Evolutionary conservation across 2,329 filamentous ascomycete species (phyloP).

Genomic region (Simplicillium aogashimaense): DNA sequence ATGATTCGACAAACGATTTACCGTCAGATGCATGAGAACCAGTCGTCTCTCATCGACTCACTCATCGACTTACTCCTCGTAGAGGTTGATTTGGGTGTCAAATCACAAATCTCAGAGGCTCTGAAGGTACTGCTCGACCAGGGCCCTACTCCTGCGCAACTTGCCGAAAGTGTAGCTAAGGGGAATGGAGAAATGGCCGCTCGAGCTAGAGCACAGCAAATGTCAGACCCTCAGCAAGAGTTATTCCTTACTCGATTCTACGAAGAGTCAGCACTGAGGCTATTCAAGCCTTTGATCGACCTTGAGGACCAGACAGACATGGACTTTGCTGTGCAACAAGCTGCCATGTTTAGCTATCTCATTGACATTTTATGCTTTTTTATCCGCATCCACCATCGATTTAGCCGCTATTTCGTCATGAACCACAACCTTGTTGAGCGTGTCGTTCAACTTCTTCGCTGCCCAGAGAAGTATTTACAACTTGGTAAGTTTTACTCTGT

Average conservation of each 20-base stretch:
- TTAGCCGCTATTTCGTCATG: conserved; percentile 82
- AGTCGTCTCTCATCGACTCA: conserved; percentile 78
- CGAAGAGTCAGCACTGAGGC: conserved; percentile 69
- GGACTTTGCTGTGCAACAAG: conserved; percentile 70
- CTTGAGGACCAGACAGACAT: conserved; percentile 61
- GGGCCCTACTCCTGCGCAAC: conserved; percentile 31
- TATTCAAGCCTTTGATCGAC: conserved; percentile 80
- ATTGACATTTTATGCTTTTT: conserved; percentile 94
- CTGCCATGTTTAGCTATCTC: conserved; percentile 82
- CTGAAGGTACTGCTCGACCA: conserved; percentile 88
- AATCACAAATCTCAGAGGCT: conserved; percentile 89
- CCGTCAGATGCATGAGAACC: conserved; percentile 80
- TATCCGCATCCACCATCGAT: conserved; percentile 75
- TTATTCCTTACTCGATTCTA: conserved; percentile 84
- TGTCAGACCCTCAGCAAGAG: conserved; percentile 65
- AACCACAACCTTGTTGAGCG: conserved; percentile 68
- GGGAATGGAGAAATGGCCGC: conserved; percentile 58
- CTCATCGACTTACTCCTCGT: conserved; percentile 85
- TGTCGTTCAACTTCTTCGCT: conserved; percentile 72
- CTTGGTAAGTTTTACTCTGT: conserved; percentile 51
- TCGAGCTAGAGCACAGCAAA: conserved; percentile 45
- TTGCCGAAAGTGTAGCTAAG: conserved; percentile 48
- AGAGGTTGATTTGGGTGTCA: conserved; percentile 88
- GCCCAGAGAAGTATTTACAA: conserved; percentile 84
- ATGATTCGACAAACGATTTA: conserved; percentile 93